Evolutionary conservation across 2,329 filamentous ascomycete genomes (phyloP), one percentile per base, ranked within the genome.

Genomic region (Aspergillus versicolor): DNA sequence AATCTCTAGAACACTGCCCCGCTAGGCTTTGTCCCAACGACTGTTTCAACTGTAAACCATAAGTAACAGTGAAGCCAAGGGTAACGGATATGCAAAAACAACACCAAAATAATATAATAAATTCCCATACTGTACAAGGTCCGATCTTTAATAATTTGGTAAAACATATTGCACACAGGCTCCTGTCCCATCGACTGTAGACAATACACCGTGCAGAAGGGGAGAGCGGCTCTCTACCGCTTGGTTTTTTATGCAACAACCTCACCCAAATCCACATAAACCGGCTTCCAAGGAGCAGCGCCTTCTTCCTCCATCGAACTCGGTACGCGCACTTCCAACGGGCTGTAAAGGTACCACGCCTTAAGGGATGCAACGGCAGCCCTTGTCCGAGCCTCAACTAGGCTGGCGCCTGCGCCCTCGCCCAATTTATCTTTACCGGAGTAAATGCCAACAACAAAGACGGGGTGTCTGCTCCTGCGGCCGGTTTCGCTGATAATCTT

Each of bases 291-390:
- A 5, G 83, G 79, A 67, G 77, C 77, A 43, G 85, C 84, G 46
- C 79, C 82, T 61, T 84, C 79, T 53, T 82, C 79, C 64, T 89
- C 81, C 78, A 84, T 88, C 62, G 90, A 86, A 70, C 88, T 90
- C 22, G 88, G 88, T 60, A 91, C 80, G 57, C 82, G 81, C 49
- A 86, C 83, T 62, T 84, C 77, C 65, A 83, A 70, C 1, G 94
- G 93, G 73, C 88, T 92, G 79, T 99, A 99, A 52, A 99, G 81
- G 75, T 99, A 99, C 94, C 94, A 99, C 5, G 88, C 83, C 81
- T 96, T 96, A 70, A 99, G 81, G 17, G 92, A 88, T 61, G 89
- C 88, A 68, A 95, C 92, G 38, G 90, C 86, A 19, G 94, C 94
- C 73, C 90, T 84, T 62, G 84, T 82, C 62, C 91, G 85, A 32